Base-by-base conservation (phyloP, 768 basidiomycete genomes). In the Trametes meyenii region DNA sequence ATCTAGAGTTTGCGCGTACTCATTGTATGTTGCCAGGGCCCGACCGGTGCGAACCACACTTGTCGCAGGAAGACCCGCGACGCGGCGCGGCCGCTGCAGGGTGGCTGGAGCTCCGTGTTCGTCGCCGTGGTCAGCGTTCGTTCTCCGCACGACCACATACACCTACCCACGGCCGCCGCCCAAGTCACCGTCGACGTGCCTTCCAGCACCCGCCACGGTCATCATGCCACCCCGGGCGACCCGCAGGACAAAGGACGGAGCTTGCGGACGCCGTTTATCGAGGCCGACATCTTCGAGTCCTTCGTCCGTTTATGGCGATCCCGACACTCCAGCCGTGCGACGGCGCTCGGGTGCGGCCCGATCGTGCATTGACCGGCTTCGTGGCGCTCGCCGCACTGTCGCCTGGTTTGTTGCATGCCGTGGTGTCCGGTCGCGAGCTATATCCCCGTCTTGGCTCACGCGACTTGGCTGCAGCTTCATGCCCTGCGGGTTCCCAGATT, bases 301-400 rank as follows among this genome's bases (percentile, higher is more conserved):
- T 16, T 53, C 14, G 8, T 38, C 52, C 26, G 14, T 39, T 23
- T 42, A 26, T 53, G 52, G 52, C 52, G 52, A 16, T 4, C 52
- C 52, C 52, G 52, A 53, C 52, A 23, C 8, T 11, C 52, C 52
- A 53, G 52, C 36, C 1, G 4, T 11, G 36, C 50, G n/a, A 19
- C 36, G 36, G 36, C 50, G n/a, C 40, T 10, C 14, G 52, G 6
- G 40, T 53, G 35, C 52, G 52, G 52, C 7, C 39, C 52, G 52
- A 53, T 23, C 24, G 23, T 53, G 52, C 52, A 50, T 42, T 39
- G 52, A 53, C 35, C 4, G 39, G 52, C 52, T 53, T 53, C 52
- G 39, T 53, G 52, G 40, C 52, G 52, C 52, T 24, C 52, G n/a
- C 42, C 10, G 21, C 21, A 4, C 6, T 42, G 52, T 14, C 40